phyloP scores from a whole-genome alignment of 495 filamentous ascomycete genomes.

The Beverwykella pulmonaria region DNA sequence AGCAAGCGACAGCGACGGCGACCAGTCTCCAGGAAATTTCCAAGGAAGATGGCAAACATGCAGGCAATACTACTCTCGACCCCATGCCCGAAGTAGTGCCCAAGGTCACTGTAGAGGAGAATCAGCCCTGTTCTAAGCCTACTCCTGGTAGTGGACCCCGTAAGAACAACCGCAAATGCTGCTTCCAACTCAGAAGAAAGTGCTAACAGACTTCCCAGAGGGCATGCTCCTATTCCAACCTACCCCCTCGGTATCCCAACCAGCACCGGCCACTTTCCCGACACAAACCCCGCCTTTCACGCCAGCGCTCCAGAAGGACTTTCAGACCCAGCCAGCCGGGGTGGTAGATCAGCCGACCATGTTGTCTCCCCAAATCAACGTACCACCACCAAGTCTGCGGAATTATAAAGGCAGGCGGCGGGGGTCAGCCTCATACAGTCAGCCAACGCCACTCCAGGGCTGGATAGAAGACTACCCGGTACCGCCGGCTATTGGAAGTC shows the following conservation, averaged over 20 bases:
- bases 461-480: slow-evolving; percentile 12
- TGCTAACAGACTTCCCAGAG: neutral
- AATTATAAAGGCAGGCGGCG: neutral
- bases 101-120: too few species aligned
- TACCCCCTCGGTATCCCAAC: neutral
- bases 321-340: neutral
- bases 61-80: neutral
- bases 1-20: neutral
- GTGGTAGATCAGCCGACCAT: too few species aligned
- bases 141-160: neutral
- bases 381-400: neutral
- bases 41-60: neutral
- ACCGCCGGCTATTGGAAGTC: neutral
- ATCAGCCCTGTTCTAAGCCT: neutral
- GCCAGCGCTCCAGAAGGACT: neutral
- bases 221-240: neutral
- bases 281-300: neutral
- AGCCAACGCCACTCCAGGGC: neutral
- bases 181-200: neutral
- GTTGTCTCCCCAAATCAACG: neutral
- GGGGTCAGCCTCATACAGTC: slow-evolving; percentile 4
- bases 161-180: neutral
- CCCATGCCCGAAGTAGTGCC: too few species aligned
- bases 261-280: neutral
- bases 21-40: neutral